Percentiles rank a stretch among this genome's conserved stretches.
phyloP scores from a whole-genome alignment of 768 basidiomycete genomes.

The Gymnopilus dilepis region DNA sequence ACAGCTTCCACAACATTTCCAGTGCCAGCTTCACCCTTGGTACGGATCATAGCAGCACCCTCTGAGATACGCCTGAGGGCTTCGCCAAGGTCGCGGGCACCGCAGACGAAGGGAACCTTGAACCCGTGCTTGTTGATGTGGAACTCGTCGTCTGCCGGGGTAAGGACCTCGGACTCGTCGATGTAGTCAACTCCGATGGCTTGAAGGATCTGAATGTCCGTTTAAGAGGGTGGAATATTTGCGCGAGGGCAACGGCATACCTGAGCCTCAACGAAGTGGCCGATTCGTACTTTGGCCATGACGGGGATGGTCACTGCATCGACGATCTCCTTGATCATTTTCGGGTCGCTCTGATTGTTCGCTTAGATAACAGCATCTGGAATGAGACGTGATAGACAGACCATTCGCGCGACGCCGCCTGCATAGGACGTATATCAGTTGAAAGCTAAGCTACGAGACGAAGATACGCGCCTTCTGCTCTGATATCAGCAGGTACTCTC shows the following conservation, averaged over 20 bases:
- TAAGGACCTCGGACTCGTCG: conserved; percentile 93
- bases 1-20: conserved; percentile 95
- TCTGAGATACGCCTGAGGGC: conserved; percentile 96
- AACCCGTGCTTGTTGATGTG: conserved; percentile 97
- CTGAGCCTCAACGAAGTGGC: conserved; percentile 97
- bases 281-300: conserved; percentile 96
- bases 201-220: conserved; percentile 77
- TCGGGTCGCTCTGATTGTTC: conserved; percentile 79
- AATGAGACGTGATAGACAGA: conserved; percentile 37
- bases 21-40: conserved; percentile 92
- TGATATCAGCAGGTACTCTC: conserved; percentile 94
- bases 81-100: conserved; percentile 93
- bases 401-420: conserved; percentile 96
- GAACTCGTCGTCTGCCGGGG: conserved; percentile 94
- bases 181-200: conserved; percentile 95
- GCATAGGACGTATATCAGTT: conserved; percentile 1
- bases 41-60: conserved; percentile 98
- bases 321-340: conserved; percentile 96
- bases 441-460: neutral
- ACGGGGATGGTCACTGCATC: conserved; percentile 96
- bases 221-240: conserved; percentile 2
- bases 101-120: conserved; percentile 97
- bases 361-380: conserved; percentile 21
- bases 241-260: conserved; percentile 40
- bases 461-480: conserved; percentile 59